Evolutionary conservation across 1,139 yeast species (phyloP), one percentile per base, ranked within the genome.

Genomic region (Groenewaldozyma sp.): DNA sequence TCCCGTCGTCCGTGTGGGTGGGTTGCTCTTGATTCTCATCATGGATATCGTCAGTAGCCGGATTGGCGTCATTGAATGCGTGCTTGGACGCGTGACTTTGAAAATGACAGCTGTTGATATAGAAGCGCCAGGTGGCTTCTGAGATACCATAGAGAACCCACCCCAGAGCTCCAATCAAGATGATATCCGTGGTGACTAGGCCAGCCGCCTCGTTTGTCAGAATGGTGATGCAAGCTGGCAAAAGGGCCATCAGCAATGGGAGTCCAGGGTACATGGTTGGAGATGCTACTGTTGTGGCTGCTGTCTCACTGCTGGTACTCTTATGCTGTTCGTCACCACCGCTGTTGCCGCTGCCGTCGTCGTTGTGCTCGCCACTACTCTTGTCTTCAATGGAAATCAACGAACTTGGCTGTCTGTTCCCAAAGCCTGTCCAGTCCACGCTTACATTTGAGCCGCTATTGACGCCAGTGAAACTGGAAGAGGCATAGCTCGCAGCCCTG

Each of bases 121-220:
- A 51, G 16, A 48, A 35, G 19, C 29, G 38, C 58, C 58, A 53
- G 21, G 53, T 36, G 14, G 47, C 45, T 24, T 51, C 56, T 3
- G 54, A 45, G 26, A 53, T 34, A 6, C 43, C 40, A 47, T 49
- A 52, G 16, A 54, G 31, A 3, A 52, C 44, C 53, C 55, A 54
- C 3, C 49, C 53, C n/a, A 50, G 44, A 9, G 51, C 54, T 13
- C 36, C 27, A 16, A 54, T 41, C 3, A 53, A 40, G 18, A 54
- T 43, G 13, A 42, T 39, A 37, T 54, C 58, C 5, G 53, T 45
- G 13, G 47, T 45, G 10, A 54, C 38, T 3, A 41, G 39, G 2
- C 56, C 55, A 1, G 51, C 51, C 3, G 42, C 27, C 27, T 52
- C 56, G n/a, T 49, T 50, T 9, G 45, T 29, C 18, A 49, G 7